Evolutionary conservation across 169 alveolate species (phyloP).

Genomic region (Plasmodium blacklocki): DNA sequence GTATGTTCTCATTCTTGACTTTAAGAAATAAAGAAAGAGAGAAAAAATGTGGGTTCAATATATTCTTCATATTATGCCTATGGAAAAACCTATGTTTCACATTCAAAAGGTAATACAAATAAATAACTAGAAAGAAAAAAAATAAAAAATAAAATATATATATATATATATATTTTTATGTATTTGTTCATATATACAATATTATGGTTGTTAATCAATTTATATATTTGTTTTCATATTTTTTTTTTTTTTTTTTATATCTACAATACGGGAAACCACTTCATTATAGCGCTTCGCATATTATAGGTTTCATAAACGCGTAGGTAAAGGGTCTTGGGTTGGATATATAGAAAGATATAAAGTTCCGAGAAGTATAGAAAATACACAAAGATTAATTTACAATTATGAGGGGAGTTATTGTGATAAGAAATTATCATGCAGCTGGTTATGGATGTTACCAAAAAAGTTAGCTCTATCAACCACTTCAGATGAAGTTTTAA

Average conservation of each 20-base stretch:
- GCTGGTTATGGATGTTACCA: slow-evolving; percentile 85
- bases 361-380: slow-evolving; percentile 85
- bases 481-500: slow-evolving; percentile 84
- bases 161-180: background rate
- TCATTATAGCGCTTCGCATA: slow-evolving; percentile 78
- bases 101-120: slow-evolving; percentile 6
- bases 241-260: too few relatives aligned
- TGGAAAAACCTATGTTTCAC: background rate
- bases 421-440: slow-evolving; percentile 81
- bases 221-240: slow-evolving; percentile 1
- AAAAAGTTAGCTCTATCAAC: slow-evolving; percentile 88
- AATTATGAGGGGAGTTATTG: slow-evolving; percentile 84
- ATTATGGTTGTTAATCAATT: background rate
- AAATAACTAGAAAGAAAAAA: slow-evolving; percentile 7
- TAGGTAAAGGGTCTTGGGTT: slow-evolving; percentile 89
- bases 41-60: background rate
- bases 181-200: background rate
- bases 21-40: background rate
- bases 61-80: background rate
- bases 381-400: slow-evolving; percentile 84
- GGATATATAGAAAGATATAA: slow-evolving; percentile 86
- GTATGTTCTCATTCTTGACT: background rate
- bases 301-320: slow-evolving; percentile 88
- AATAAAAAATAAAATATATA: background rate
- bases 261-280: background rate